Conservation (phyloP, 2,329 filamentous ascomycete genomes). For the Botrytis pseudocinerea region DNA sequence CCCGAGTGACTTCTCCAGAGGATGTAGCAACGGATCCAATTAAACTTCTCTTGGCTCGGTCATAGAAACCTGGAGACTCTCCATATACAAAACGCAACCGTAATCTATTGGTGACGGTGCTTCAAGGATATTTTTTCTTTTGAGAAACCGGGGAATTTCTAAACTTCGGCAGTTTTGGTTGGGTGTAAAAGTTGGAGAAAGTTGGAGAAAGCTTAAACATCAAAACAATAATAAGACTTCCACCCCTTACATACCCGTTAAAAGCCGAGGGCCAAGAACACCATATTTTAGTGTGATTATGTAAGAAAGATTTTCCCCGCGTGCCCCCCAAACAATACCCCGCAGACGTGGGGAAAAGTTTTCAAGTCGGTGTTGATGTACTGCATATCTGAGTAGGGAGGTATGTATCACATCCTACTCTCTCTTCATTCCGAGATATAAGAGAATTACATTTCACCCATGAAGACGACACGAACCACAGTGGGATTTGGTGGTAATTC, state of each 20-base stretch:
- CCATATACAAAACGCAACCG: background rate
- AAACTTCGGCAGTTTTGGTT: background rate
- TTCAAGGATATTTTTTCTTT: background rate
- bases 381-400: background rate
- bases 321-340: background rate
- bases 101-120: background rate
- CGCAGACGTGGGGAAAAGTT: background rate
- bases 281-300: background rate
- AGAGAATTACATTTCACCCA: too few relatives aligned
- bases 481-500: background rate
- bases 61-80: background rate
- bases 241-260: background rate
- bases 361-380: background rate
- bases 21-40: background rate
- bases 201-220: background rate
- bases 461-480: background rate
- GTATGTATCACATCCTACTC: background rate
- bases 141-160: background rate
- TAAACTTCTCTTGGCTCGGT: background rate
- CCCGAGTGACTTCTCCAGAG: background rate
- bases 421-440: background rate
- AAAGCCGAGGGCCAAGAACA: background rate
- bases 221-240: background rate
- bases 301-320: background rate
- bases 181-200: background rate